Conservation (phyloP, 768 basidiomycete species). For the Tulasnella sp. region DNA sequence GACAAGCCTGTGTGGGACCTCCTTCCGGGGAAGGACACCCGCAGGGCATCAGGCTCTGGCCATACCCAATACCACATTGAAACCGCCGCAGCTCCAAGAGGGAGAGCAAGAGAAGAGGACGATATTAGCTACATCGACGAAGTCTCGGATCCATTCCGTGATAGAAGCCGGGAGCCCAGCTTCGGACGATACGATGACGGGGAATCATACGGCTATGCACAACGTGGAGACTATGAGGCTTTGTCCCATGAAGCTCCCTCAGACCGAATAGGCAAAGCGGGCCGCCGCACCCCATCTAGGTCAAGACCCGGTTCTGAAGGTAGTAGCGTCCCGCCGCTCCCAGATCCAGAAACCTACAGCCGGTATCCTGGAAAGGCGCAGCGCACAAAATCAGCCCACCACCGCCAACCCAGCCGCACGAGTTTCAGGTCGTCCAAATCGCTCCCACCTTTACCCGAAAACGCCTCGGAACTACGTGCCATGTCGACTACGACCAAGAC, state of each 20-base stretch:
- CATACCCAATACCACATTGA: background rate
- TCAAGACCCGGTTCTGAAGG: background rate
- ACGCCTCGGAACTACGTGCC: background rate
- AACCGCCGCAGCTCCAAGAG: background rate
- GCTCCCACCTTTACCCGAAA: constrained; percentile 2
- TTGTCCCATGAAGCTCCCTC: background rate
- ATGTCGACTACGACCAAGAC: background rate
- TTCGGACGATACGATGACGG: background rate
- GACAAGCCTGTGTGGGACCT: background rate
- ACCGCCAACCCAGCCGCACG: background rate
- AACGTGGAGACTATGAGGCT: constrained; percentile 2
- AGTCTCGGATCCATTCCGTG: background rate
- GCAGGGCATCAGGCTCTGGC: constrained; percentile 1
- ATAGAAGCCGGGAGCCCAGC: background rate
- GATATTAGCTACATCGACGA: background rate
- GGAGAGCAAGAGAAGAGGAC: background rate
- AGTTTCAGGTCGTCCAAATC: constrained; percentile 5
- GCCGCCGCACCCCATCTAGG: background rate
- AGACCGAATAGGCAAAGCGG: background rate
- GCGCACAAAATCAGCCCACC: background rate
- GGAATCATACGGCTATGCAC: background rate
- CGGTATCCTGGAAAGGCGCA: background rate
- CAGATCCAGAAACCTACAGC: background rate
- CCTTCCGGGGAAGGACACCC: background rate
- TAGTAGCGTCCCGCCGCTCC: background rate